These are phyloP conservation scores for Fusarium illudens DNA, from an alignment of 2,329 filamentous ascomycete genomes.

Conservation along the genomic window DNA sequence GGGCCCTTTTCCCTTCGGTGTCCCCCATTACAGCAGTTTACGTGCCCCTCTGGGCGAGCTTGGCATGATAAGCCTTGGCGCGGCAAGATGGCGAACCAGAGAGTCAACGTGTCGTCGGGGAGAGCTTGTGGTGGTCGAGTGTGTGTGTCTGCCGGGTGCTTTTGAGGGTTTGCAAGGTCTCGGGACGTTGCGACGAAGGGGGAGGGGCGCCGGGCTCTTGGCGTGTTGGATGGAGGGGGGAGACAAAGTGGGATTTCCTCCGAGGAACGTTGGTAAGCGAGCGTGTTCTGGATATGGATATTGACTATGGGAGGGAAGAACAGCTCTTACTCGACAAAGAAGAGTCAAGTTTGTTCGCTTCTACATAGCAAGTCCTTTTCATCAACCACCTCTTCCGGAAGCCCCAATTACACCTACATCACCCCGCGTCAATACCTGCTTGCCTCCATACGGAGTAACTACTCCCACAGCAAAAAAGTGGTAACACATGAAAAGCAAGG, in stretches of 20 bases:
- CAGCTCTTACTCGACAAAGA: neutral
- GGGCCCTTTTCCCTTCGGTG: neutral
- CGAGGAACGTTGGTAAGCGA: neutral
- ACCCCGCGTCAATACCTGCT: no score
- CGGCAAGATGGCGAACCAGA: conserved; percentile 5
- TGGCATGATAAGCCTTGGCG: conserved; percentile 6
- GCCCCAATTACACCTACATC: neutral
- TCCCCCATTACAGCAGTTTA: neutral
- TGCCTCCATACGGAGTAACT: no score
- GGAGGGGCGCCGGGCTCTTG: conserved; percentile 27
- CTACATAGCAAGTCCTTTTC: no score
- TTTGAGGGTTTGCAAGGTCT: neutral
- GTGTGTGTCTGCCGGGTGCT: no score
- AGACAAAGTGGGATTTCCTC: neutral
- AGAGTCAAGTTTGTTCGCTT: neutral
- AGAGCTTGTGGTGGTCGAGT: conserved; percentile 3
- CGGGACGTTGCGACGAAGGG: conserved; percentile 10
- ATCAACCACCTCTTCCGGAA: neutral
- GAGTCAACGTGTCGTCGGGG: conserved; percentile 5
- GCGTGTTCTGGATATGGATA: neutral
- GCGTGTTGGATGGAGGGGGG: neutral
- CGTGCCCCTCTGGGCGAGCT: neutral
- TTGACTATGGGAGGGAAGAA: neutral
- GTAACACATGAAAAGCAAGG: neutral
- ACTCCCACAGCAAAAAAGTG: neutral